Conservation (phyloP, 257 asterid genomes). For the Solanum peruvianum region DNA sequence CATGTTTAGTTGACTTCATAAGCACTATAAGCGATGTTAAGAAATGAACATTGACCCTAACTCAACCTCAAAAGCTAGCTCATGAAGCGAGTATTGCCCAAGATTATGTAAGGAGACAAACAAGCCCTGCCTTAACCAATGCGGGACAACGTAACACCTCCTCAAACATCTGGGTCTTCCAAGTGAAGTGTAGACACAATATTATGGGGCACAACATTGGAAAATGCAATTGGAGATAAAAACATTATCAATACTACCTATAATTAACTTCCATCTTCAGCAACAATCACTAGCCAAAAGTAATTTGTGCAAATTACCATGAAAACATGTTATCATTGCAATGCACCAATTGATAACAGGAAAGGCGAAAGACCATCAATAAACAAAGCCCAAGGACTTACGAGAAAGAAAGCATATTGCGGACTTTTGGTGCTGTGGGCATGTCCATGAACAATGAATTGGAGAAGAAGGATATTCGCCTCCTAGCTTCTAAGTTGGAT, state of each 20-base stretch:
- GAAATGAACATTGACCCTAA: neutral
- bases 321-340: neutral
- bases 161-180: neutral
- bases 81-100: neutral
- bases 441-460: conserved; percentile 98
- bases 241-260: neutral
- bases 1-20: neutral
- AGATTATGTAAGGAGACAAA: neutral
- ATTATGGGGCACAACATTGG: neutral
- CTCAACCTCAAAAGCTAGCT: neutral
- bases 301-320: neutral
- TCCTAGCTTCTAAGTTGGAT: conserved; percentile 92
- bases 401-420: conserved; percentile 99
- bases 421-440: conserved; percentile 98
- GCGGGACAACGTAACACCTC: neutral
- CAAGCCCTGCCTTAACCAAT: neutral
- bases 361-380: neutral
- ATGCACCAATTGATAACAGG: neutral
- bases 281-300: neutral
- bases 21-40: neutral
- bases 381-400: conserved; percentile 25
- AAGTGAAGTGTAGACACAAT: neutral
- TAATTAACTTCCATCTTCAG: neutral
- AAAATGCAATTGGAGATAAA: neutral
- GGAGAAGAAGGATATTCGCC: conserved; percentile 95